Evolutionary conservation across 2,329 filamentous ascomycete species (phyloP), one percentile per base, ranked within the genome.

Genomic region (Colletotrichum tanaceti): DNA sequence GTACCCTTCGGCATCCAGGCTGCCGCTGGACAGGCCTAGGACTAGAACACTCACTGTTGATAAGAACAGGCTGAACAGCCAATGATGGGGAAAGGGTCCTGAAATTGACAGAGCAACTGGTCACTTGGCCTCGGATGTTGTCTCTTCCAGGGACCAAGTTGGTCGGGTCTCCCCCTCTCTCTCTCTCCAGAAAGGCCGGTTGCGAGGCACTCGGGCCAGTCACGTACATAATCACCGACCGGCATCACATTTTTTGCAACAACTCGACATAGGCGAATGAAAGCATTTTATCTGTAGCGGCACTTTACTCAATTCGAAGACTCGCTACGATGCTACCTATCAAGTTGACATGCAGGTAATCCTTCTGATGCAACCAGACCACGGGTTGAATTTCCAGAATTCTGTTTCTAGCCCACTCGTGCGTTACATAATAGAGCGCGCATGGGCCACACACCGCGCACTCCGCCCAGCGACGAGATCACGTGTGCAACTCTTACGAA

Each of bases 51-150:
- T 32, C 28, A 18, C 22, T 32, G 7, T 35, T 20, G 55, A 44
- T 44, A 14, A 39, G 18, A 52, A 50, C 22, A 50, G 38, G 20
- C 62, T 32, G 18, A 52, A 50, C 22, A 50, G 38, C 24, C 62
- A 50, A 55, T 32, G 14, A 38, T 46, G 20, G 50, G 38, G 41
- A 44, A 39, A 24, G 5, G 18, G 13, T 43, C 22, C 22, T 46
- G 44, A 44, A 32, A 66, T 69, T 60, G 50, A 66, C 66, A 55
- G 66, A 65, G 62, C 62, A 66, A 65, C 63, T 57, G 57, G 66
- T 49, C 61, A 53, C 47, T 65, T 58, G 60, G 65, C 49, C 49
- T 47, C 41, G 18, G n/a, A 38, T 22, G 20, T n/a, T 55, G 44
- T 50, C 43, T 61, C 49, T 35, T 39, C 18, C 41, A 39, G 47